These are phyloP conservation scores for Paraphaeosphaeria minitans DNA, from an alignment of 2,329 filamentous ascomycete genomes.

Conservation along the genomic window DNA sequence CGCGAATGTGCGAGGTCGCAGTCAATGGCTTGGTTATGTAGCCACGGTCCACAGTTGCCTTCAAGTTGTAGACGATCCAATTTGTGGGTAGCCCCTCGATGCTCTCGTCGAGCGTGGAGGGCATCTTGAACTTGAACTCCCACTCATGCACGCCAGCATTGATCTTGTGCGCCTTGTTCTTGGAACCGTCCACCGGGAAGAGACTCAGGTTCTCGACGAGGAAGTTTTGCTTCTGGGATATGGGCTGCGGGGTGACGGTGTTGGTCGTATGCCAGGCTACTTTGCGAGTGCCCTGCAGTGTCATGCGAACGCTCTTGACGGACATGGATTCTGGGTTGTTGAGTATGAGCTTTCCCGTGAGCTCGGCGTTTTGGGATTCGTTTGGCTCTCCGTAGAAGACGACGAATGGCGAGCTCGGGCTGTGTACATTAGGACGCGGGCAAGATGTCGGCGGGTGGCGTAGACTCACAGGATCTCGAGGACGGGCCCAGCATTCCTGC, in stretches of 20 bases:
- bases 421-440: conserved; percentile 18
- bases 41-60: conserved; percentile 84
- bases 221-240: conserved; percentile 54
- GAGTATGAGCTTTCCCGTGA: conserved; percentile 54
- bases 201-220: conserved; percentile 52
- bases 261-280: conserved; percentile 49
- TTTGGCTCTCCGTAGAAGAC: conserved; percentile 57
- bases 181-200: conserved; percentile 49
- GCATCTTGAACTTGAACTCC: conserved; percentile 56
- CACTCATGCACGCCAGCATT: conserved; percentile 56
- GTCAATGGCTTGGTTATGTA: conserved; percentile 88
- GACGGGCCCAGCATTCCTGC: conserved; percentile 38
- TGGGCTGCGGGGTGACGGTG: conserved; percentile 49
- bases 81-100: conserved; percentile 87
- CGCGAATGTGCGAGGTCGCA: conserved; percentile 68
- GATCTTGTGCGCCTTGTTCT: conserved; percentile 53
- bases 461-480: conserved; percentile 52
- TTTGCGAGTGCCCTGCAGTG: conserved; percentile 55
- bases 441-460: neutral
- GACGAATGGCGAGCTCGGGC: conserved; percentile 55
- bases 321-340: conserved; percentile 55
- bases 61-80: conserved; percentile 87
- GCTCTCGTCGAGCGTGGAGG: conserved; percentile 70
- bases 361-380: conserved; percentile 51
- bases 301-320: conserved; percentile 54